A percentile compares a stretch with the other conserved stretches of the same genome.
Conservation (phyloP, 306 rosid genomes). For the Rubus idaeus region DNA sequence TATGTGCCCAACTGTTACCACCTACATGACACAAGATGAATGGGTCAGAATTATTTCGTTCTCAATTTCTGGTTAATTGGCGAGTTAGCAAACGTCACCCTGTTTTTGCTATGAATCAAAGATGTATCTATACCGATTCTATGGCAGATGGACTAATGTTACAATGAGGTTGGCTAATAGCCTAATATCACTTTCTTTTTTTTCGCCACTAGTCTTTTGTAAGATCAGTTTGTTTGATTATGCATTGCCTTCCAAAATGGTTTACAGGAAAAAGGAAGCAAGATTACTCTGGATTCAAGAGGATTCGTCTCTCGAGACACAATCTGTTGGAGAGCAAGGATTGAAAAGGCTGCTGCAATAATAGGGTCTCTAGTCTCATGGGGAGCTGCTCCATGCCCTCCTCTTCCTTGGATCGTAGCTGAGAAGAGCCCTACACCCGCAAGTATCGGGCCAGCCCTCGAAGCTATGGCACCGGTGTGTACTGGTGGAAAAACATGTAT, state of each 20-base stretch:
- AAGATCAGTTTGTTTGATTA: neutral
- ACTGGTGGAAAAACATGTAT: constrained; percentile 44
- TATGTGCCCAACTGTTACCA: constrained; percentile 37
- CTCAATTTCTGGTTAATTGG: neutral
- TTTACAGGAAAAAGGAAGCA: constrained; percentile 7
- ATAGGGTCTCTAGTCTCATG: constrained; percentile 41
- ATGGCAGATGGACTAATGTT: neutral
- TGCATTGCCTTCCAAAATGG: neutral
- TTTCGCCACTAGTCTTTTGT: neutral
- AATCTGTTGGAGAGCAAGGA: constrained; percentile 45
- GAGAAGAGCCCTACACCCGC: constrained; percentile 43
- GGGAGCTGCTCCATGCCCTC: constrained; percentile 46
- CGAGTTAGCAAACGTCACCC: no score
- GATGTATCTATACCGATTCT: neutral
- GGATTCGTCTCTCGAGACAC: constrained; percentile 46
- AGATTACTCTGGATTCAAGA: constrained; percentile 39
- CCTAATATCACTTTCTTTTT: neutral
- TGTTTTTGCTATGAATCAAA: no score
- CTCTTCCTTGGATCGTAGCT: constrained; percentile 35
- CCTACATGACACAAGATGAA: constrained; percentile 27
- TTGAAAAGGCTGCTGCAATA: constrained; percentile 35
- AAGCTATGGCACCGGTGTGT: constrained; percentile 37
- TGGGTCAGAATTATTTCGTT: neutral
- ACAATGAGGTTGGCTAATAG: neutral
- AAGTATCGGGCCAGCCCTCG: constrained; percentile 38